Evolutionary conservation across 2,329 filamentous ascomycete genomes (phyloP).

Genomic region (Dichotomopilus funicola): DNA sequence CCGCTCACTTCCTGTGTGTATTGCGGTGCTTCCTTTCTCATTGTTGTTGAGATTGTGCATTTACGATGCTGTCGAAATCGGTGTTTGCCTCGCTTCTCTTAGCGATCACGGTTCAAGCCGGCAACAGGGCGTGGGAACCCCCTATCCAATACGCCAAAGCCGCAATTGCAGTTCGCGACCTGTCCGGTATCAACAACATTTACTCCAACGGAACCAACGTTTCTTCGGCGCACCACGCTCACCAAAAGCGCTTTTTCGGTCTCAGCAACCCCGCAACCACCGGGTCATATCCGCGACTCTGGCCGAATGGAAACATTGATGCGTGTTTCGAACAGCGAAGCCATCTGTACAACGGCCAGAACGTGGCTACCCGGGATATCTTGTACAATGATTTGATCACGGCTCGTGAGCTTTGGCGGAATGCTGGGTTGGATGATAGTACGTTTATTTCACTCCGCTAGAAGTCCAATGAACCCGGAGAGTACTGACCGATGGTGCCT

Average conservation of each 20-base stretch:
- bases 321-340: neutral
- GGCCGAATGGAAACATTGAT: constrained; percentile 1
- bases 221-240: neutral
- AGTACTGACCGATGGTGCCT: too few relatives aligned
- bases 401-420: neutral
- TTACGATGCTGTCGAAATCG: too few relatives aligned
- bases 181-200: constrained; percentile 2
- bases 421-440: neutral
- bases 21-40: too few relatives aligned
- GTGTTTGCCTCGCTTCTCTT: neutral
- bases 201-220: constrained; percentile 2
- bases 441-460: too few relatives aligned
- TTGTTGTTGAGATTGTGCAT: too few relatives aligned
- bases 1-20: too few relatives aligned
- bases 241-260: constrained; percentile 1
- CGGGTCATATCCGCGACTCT: neutral
- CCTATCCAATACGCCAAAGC: constrained; percentile 1
- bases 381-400: neutral
- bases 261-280: neutral
- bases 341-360: neutral
- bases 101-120: neutral
- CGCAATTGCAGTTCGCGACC: neutral
- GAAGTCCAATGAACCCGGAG: too few relatives aligned
- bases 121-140: neutral
- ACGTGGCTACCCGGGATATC: neutral